Percentiles rank a stretch among this genome's conserved stretches.
These are phyloP conservation scores for Cladosporium sphaerospermum DNA, from an alignment of 2,329 filamentous ascomycete genomes.

Conservation along the genomic window DNA sequence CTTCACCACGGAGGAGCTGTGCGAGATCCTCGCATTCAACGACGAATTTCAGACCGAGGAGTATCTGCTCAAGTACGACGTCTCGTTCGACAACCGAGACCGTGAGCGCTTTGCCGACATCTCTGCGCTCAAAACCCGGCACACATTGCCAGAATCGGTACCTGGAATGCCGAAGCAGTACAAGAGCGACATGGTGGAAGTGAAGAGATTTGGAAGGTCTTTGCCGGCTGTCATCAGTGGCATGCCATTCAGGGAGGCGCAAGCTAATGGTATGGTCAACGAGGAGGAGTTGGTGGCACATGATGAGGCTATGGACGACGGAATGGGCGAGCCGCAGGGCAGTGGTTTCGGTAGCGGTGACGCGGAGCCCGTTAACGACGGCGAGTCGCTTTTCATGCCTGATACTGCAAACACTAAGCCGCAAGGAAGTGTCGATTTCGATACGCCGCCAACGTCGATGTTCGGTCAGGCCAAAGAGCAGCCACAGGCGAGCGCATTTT, in stretches of 20 bases:
- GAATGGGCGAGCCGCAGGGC: background rate
- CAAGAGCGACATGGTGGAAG: slow-evolving; percentile 44
- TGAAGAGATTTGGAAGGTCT: slow-evolving; percentile 50
- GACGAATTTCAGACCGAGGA: slow-evolving; percentile 46
- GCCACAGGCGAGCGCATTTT: background rate
- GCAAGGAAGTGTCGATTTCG: background rate
- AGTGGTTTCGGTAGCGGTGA: slow-evolving; percentile 15
- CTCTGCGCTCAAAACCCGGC: slow-evolving; percentile 15
- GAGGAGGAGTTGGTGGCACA: slow-evolving; percentile 30
- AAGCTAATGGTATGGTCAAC: slow-evolving; percentile 45
- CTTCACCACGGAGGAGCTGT: slow-evolving; percentile 51
- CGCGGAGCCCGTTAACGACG: slow-evolving; percentile 27
- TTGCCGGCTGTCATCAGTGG: slow-evolving; percentile 54
- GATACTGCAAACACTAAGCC: slow-evolving; percentile 17
- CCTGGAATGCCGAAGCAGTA: slow-evolving; percentile 38
- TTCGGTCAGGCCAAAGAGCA: slow-evolving; percentile 9
- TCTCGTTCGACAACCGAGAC: slow-evolving; percentile 43
- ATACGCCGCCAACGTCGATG: background rate
- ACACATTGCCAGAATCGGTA: slow-evolving; percentile 26
- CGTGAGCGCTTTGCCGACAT: slow-evolving; percentile 26
- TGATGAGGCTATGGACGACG: slow-evolving; percentile 16
- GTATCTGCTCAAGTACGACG: slow-evolving; percentile 50
- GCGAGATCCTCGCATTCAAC: slow-evolving; percentile 50
- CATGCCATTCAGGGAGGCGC: slow-evolving; percentile 47
- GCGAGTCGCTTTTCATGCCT: slow-evolving; percentile 38